These are phyloP conservation scores for Sugiyamaella boreocaroliniensis DNA, from an alignment of 805 yeast species.

Conservation along the genomic window DNA sequence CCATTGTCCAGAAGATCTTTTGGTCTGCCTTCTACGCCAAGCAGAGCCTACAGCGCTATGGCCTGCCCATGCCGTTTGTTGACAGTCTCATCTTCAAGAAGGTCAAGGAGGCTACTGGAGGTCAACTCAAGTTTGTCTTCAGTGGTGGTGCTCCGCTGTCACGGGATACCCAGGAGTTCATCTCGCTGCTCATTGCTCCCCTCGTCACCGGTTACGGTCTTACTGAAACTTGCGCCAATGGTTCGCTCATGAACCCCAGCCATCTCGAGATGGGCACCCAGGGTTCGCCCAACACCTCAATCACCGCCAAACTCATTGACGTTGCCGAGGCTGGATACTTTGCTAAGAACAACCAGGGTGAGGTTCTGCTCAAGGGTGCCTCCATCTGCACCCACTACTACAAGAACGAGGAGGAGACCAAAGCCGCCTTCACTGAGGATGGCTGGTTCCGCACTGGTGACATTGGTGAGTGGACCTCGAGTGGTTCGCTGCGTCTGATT, in stretches of 20 bases:
- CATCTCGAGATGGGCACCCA: slow-evolving; percentile 67
- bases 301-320: slow-evolving; percentile 84
- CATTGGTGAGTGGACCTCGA: slow-evolving; percentile 84
- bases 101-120: slow-evolving; percentile 93
- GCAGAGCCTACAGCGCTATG: slow-evolving; percentile 50
- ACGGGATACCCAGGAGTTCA: slow-evolving; percentile 70
- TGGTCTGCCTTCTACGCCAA: slow-evolving; percentile 85
- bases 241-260: slow-evolving; percentile 58
- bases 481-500: slow-evolving; percentile 74
- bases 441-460: slow-evolving; percentile 98
- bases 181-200: slow-evolving; percentile 70
- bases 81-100: slow-evolving; percentile 77
- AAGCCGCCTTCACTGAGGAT: slow-evolving; percentile 64
- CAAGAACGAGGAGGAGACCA: slow-evolving; percentile 76
- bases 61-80: slow-evolving; percentile 70
- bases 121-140: slow-evolving; percentile 61
- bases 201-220: slow-evolving; percentile 93
- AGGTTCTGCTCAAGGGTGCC: slow-evolving; percentile 71
- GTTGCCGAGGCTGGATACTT: slow-evolving; percentile 86
- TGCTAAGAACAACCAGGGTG: slow-evolving; percentile 91
- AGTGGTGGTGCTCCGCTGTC: slow-evolving; percentile 94
- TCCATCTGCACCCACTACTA: slow-evolving; percentile 72
- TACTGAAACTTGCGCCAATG: slow-evolving; percentile 92
- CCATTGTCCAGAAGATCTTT: slow-evolving; percentile 67
- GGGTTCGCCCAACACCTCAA: slow-evolving; percentile 76